Conservation (phyloP, 2,329 filamentous ascomycete species). For the Paecilomyces variotii region DNA sequence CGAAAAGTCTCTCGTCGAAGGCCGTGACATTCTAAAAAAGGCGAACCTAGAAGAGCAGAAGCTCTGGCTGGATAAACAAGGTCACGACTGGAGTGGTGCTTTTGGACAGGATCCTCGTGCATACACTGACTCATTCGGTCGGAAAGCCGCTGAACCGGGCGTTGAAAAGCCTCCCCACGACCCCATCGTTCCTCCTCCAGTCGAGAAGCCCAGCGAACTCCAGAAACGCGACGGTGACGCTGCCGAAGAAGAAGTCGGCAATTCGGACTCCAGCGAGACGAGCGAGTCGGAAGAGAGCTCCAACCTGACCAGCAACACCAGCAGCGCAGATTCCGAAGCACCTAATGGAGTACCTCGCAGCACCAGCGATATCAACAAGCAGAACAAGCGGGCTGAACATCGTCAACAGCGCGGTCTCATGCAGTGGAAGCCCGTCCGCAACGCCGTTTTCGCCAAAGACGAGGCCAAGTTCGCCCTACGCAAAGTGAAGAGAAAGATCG, state of each 20-base stretch:
- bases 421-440: constrained; percentile 90
- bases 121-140: constrained; percentile 46
- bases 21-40: constrained; percentile 70
- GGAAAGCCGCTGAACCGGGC: constrained; percentile 51
- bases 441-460: constrained; percentile 78
- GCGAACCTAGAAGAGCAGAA: constrained; percentile 58
- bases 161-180: constrained; percentile 45
- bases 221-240: constrained; percentile 7
- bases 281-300: neutral
- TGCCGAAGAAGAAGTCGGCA: constrained; percentile 7
- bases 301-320: constrained; percentile 3
- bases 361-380: constrained; percentile 20
- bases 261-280: constrained; percentile 1
- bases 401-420: constrained; percentile 83
- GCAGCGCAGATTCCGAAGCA: constrained; percentile 5
- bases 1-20: constrained; percentile 69
- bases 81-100: constrained; percentile 77
- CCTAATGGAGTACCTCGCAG: constrained; percentile 9
- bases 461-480: constrained; percentile 71
- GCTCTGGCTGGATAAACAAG: constrained; percentile 71
- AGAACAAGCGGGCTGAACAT: constrained; percentile 50
- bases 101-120: constrained; percentile 69
- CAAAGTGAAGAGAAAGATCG: constrained; percentile 66
- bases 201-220: constrained; percentile 1
- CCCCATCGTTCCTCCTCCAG: constrained; percentile 41